Conservation (phyloP, 306 rosid species). For the Cicer bijugum region DNA sequence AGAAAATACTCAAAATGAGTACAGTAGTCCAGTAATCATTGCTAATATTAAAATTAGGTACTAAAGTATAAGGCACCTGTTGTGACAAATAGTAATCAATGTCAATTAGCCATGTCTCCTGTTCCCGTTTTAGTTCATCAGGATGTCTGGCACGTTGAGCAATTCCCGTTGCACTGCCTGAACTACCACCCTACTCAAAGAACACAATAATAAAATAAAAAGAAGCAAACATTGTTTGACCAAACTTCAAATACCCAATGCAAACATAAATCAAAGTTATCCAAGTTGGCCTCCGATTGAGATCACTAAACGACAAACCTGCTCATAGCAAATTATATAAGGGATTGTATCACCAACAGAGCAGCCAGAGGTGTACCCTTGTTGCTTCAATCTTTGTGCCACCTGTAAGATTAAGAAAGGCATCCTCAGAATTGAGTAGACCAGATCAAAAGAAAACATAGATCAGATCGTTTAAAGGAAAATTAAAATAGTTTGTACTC, state of each 20-base stretch:
- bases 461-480: slow-evolving; percentile 21
- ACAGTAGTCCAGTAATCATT: slow-evolving; percentile 5
- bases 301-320: slow-evolving; percentile 60
- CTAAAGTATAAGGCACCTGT: slow-evolving; percentile 59
- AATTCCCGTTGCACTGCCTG: slow-evolving; percentile 63
- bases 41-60: slow-evolving; percentile 27
- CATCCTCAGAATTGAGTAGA: slow-evolving; percentile 43
- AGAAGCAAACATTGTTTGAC: slow-evolving; percentile 26
- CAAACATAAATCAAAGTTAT: slow-evolving; percentile 22
- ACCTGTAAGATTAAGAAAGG: slow-evolving; percentile 62
- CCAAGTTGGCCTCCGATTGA: slow-evolving; percentile 38
- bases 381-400: slow-evolving; percentile 90
- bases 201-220: slow-evolving; percentile 31
- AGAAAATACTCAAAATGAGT: slow-evolving; percentile 41
- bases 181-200: slow-evolving; percentile 68
- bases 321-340: slow-evolving; percentile 86
- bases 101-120: slow-evolving; percentile 95
- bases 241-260: slow-evolving; percentile 39
- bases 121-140: slow-evolving; percentile 89
- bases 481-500: slow-evolving; percentile 45
- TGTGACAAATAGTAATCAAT: slow-evolving; percentile 91
- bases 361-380: slow-evolving; percentile 83
- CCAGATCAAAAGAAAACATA: slow-evolving; percentile 24
- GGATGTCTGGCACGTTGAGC: slow-evolving; percentile 99
- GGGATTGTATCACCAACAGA: slow-evolving; percentile 92